Conservation (phyloP, 75 land plant species). For the Picea sitchensis region DNA sequence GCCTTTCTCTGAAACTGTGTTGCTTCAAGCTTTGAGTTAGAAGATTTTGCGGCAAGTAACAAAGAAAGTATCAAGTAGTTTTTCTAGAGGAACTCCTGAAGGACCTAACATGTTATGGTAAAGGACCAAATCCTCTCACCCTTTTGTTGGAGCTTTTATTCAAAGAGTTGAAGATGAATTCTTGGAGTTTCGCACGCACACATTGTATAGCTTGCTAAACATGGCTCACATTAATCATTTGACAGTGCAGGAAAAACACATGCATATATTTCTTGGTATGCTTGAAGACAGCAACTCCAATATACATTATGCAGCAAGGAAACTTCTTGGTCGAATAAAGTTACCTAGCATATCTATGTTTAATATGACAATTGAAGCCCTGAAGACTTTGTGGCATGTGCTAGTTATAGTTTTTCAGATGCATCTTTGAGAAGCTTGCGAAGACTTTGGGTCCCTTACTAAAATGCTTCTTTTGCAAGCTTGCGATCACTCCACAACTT, state of each 20-base stretch:
- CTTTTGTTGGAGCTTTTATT: slow-evolving; percentile 67
- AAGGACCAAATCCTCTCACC: slow-evolving; percentile 16
- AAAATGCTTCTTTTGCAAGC: no score
- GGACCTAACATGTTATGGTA: no score
- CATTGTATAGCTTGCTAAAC: no score
- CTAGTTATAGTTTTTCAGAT: no score
- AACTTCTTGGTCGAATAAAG: slow-evolving; percentile 31
- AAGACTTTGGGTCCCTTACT: no score
- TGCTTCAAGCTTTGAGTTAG: slow-evolving; percentile 64
- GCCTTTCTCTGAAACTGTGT: slow-evolving; percentile 44
- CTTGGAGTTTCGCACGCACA: no score
- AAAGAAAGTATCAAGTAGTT: slow-evolving; percentile 10
- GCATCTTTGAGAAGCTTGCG: no score
- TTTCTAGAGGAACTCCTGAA: background rate
- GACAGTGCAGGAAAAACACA: no score
- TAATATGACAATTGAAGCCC: slow-evolving; percentile 27
- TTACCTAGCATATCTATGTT: slow-evolving; percentile 40
- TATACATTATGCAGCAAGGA: slow-evolving; percentile 49
- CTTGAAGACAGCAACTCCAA: slow-evolving; percentile 34
- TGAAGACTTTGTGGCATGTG: no score
- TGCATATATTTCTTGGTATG: slow-evolving; percentile 28
- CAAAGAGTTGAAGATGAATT: slow-evolving; percentile 85
- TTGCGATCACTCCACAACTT: no score
- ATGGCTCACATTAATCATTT: no score
- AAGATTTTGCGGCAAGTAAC: slow-evolving; percentile 28